These are phyloP conservation scores for Beta vulgaris DNA, from an alignment of 148 eudicot genomes.

Conservation along the genomic window DNA sequence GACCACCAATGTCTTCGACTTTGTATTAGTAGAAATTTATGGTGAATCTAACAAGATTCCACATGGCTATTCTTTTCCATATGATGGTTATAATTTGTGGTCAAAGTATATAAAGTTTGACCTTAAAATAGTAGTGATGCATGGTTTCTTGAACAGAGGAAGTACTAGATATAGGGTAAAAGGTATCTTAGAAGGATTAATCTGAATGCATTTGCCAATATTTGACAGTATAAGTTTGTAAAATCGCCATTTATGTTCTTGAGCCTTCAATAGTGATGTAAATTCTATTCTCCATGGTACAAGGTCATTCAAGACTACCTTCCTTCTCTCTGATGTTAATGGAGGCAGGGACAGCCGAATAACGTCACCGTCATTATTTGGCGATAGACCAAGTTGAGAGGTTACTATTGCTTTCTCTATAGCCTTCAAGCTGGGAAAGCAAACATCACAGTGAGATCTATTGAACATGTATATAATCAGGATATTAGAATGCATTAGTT, in stretches of 20 bases:
- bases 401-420: conserved; percentile 93
- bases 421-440: conserved; percentile 68
- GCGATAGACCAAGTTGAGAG: conserved; percentile 80
- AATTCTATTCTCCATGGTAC: not conserved
- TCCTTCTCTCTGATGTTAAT: conserved; percentile 87
- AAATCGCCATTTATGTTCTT: not conserved
- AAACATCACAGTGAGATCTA: conserved; percentile 17
- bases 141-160: no score
- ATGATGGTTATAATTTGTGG: no score
- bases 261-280: not conserved
- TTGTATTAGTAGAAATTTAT: no score
- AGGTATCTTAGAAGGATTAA: not conserved
- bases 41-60: no score
- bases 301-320: conserved; percentile 44
- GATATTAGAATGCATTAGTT: no score
- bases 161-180: not conserved
- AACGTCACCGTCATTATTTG: conserved; percentile 92
- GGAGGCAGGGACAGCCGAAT: conserved; percentile 84
- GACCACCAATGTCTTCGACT: no score
- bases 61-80: no score
- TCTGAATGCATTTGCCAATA: not conserved
- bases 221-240: not conserved
- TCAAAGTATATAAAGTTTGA: no score
- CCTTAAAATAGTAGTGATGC: no score
- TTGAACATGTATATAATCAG: not conserved